Evolutionary conservation across 352 stramenopile species (phyloP), one percentile per base, ranked within the genome.

Genomic region (Globisporangium cystogenes): DNA sequence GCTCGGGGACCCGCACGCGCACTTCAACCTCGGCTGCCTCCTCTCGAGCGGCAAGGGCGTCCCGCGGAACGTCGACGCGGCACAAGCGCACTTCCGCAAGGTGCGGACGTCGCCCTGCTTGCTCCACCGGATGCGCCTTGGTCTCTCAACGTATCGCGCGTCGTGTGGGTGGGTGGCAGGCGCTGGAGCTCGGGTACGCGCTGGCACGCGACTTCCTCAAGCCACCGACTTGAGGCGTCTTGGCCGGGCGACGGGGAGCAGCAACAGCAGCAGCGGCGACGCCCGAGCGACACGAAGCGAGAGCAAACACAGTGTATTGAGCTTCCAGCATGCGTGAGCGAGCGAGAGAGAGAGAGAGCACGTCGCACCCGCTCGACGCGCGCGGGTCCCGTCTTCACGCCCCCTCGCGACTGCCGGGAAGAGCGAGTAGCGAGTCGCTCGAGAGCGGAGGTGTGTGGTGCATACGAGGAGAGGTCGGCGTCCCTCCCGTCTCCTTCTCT

Each of bases 21-120:
- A 93, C 55, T 91, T 93, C 55, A 93, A 93, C 49, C 68, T 90
- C 20, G 82, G 75, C 7, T 88, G 76, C 37, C 60, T 93, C 21
- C 60, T 91, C 1, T 68, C 67, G 0, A 45, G 76, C 23, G 78
- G 82, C 46, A 88, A 87, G 59, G 80, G 78, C 44, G 76, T 90
- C 7, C 24, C 60, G 27, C 75, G 75, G 29, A 82, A 89, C 53
- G 27, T 60, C 0, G 69, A 81, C 16, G 67, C 76, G 21, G 83
- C 80, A 4, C 69, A 85, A n/a, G 62, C 58, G 1, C 75, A 91
- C 57, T 90, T 88, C 47, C 65, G 67, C 15, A 67, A 79, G 65
- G 72, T 72, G 18, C 18, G 35, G 18, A 43, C 16, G 8, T 0
- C 5, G 1, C 10, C 12, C 4, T 11, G 8, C 31, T 8, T 11